Evolutionary conservation across 2,329 filamentous ascomycete species (phyloP), one percentile per base, ranked within the genome.

Genomic region (Lachnellula hyalina): DNA sequence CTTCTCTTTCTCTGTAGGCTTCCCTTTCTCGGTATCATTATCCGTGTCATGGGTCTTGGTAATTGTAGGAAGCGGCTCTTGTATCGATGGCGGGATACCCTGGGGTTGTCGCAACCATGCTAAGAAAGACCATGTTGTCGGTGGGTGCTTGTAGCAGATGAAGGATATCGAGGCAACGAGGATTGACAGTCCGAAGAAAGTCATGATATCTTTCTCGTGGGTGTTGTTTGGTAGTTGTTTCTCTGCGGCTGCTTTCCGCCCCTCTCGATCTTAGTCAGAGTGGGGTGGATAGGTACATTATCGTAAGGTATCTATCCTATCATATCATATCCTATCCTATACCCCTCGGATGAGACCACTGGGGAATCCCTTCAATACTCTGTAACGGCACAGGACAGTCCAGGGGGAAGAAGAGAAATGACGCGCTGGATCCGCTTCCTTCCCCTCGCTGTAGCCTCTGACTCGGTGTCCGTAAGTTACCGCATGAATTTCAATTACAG

Each of bases 121-220:
- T 35, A 75, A 62, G 40, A 77, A 68, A 0, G 68, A 69, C 61
- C 73, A 72, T 47, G 82, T 69, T 71, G 80, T 77, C 46, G 75
- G 70, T 49, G 77, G 79, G 53, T 78, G 78, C 41, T 77, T 76
- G 57, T 85, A 74, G 63, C 78, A 71, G 59, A 85, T 69, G 64
- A 78, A 80, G 46, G 85, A 75, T 53, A 85, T 71, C 0, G 83
- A 83, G 44, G 78, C 83, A 60, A 86, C 68, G 63, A 86, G 74
- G 59, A 87, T 73, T n/a, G 83, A 83, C 59, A 85, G 70, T 60
- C 81, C 83, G 58, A 86, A 63, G 63, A 83, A 68, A 59, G 74
- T 79, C 81, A 85, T 85, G 41, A 38, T 14, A 19, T 44, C 38
- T 44, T 44, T 44, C 21, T 12, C 11, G 21, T 51, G 11, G 48